A percentile compares a stretch with the other conserved stretches of the same genome.
Conservation (phyloP, 1,139 yeast genomes). For the Magnusiomyces suaveolens region DNA sequence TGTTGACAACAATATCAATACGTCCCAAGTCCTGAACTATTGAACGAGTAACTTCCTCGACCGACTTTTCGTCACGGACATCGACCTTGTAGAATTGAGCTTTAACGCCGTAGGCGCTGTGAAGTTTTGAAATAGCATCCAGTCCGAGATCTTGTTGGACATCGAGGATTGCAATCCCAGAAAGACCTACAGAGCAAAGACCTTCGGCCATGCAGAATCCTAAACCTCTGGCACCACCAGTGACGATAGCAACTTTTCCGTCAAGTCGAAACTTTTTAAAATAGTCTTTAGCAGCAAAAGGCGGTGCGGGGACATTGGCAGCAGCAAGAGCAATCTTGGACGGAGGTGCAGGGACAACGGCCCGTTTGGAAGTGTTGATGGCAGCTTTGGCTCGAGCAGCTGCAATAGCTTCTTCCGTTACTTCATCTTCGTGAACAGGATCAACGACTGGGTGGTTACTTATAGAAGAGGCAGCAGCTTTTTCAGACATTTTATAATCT, state of each 20-base stretch:
- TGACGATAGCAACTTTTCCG: slow-evolving; percentile 56
- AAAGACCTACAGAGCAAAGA: slow-evolving; percentile 57
- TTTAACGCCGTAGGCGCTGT: slow-evolving; percentile 49
- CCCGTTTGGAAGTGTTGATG: slow-evolving; percentile 25
- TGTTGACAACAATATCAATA: slow-evolving; percentile 56
- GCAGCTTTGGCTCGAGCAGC: slow-evolving; percentile 1
- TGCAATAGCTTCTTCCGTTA: not conserved
- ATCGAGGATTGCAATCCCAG: slow-evolving; percentile 48
- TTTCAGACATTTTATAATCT: not conserved
- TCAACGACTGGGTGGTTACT: too few species aligned
- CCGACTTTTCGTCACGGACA: slow-evolving; percentile 47
- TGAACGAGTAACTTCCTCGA: slow-evolving; percentile 42
- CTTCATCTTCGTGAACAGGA: slow-evolving; percentile 2
- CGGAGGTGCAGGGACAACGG: slow-evolving; percentile 35
- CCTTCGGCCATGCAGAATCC: slow-evolving; percentile 59
- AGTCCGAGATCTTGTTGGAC: slow-evolving; percentile 37
- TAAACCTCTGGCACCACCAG: slow-evolving; percentile 66
- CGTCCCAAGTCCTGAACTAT: slow-evolving; percentile 52
- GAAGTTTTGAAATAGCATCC: slow-evolving; percentile 46
- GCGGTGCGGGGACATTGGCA: slow-evolving; percentile 28
- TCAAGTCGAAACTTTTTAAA: slow-evolving; percentile 46
- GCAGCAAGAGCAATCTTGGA: slow-evolving; percentile 34
- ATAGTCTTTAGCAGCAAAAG: slow-evolving; percentile 33
- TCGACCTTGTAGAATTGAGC: slow-evolving; percentile 58
- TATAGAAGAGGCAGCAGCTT: not conserved